Base-by-base conservation (phyloP, 2,329 filamentous ascomycete species). In the Pseudocercospora macadamiae region DNA sequence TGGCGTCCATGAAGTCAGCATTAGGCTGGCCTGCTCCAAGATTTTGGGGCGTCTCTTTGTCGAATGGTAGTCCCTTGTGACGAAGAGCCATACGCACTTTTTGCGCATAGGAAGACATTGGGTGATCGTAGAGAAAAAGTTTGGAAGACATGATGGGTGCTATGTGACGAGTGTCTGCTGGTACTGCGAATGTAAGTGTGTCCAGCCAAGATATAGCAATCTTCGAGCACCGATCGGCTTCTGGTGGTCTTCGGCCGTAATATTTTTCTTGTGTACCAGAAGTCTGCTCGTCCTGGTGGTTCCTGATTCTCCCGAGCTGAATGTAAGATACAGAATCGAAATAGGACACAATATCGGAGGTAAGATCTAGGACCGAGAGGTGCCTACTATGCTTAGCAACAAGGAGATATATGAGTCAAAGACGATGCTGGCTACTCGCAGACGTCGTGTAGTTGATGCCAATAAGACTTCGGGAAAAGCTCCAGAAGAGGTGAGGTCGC, bases 21-120 rank as follows among this genome's bases (percentile, higher is more conserved):
- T 75, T 60, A 57, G 55, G 4, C 64, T 74, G 16, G 54, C 68
- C 62, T 54, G 70, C 68, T 69, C 68, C 74, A 61, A 77, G 19
- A 66, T 73, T 54, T 70, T 70, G 60, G 66, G 74, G 67, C 57
- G 72, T 61, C 65, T 62, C 56, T 68, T 65, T n/a, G 9, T 59
- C 52, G 68, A 76, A 77, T 0, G 70, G 66, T 19, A 77, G 71
- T 51, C 19, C 37, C 63, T 77, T 76, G 37, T 75, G 66, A 7
- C 64, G 62, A 3, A 76, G 66, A 12, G 69, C 69, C 52, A 76
- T 74, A 53, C 74, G 70, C 52, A 74, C 68, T 68, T 76, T 75
- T 57, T 74, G 73, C 16, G 74, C 71, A 54, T 74, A 75, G n/a
- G 70, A 71, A 14, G 73, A 75, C 21, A 64, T 61, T 14, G 67